Base-by-base conservation (phyloP, 1,139 yeast genomes). In the Saccharomyces uvarum region DNA sequence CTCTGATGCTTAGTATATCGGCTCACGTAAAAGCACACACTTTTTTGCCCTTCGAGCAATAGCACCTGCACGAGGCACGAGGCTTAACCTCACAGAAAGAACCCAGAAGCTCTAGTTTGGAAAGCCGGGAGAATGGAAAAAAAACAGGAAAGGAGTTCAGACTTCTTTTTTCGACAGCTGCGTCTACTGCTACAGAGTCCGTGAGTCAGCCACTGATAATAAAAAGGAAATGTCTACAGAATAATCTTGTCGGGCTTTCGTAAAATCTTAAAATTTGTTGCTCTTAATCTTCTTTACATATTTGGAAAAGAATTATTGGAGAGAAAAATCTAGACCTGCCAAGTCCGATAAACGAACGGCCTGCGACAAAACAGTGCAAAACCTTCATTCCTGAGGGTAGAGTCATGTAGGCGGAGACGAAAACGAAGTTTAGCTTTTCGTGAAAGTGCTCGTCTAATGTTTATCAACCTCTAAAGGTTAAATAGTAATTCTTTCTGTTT, bases 311-410 rank as follows among this genome's bases (percentile, higher is more conserved):
- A 16, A 19, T 38, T 19, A 38, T 38, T 38, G 44, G 44, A 38
- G 44, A 38, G 44, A 38, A 38, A 38, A 38, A 38, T 38, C 44
- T 38, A 38, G 44, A 38, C 44, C 44, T 38, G 44, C 44, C 44
- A 38, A 38, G 26, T 24, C 44, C 44, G 44, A 38, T 38, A 38
- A 38, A 38, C 44, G 44, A 38, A 38, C 11, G 31, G 44, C 44
- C 44, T 16, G 44, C 44, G 44, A 38, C 24, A 19, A 38, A 38
- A 38, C 13, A 38, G 44, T 38, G 44, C 19, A 19, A 38, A 38
- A 24, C 26, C 21, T 11, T 38, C 19, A 38, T 19, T 38, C 7
- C 44, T 16, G 44, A 38, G 21, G 44, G 44, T 38, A 38, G 44
- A 38, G 44, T 38, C 44, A 38, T 38, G 24, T 38, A 38, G 44